Evolutionary conservation across 768 basidiomycete species (phyloP), one percentile per base, ranked within the genome.

Genomic region (Pilatotrama ljubarskyi): DNA sequence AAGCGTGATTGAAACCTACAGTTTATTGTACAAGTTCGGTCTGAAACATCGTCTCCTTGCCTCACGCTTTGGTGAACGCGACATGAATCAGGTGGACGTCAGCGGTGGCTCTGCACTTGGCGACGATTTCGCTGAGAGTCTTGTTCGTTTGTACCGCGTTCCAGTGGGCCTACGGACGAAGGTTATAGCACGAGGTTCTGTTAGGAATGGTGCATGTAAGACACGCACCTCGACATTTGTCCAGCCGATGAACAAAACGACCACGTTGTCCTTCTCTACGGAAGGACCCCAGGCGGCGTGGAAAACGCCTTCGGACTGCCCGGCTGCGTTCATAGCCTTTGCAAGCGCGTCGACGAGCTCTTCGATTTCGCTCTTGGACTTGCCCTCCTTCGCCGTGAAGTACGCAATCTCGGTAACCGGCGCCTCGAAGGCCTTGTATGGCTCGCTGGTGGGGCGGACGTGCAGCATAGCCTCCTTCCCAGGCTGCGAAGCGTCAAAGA

Each of bases 401-500:
- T 25, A 14, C 2, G 56, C 56, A 29, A 62, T 22, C 51, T 62
- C 61, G n/a, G 51, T 53, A 11, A 58, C 42, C 2, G 61, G 61
- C n/a, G 61, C 61, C 51, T 50, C 50, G 24, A 54, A 49, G 18
- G 61, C 61, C 38, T 51, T 51, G 47, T 29, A 62, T 2, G 61
- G 51, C 25, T 62, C 61, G 37, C 29, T 43, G 5, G 46, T 53
- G 20, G 61, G 43, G 40, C 40, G 29, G 14, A 58, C 35, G 56
- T 58, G 61, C 26, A 53, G 10, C 49, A 62, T 56, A 18, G 20
- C 40, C 26, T 15, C 35, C 43, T 44, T 22, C 17, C 24, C 22
- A 20, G 9, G 18, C 22, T 5, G 36, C 18, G 14, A 5, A 4
- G 36, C 17, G 14, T 48, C 46, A 29, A 59, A 53, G 18, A 48